A percentile compares a stretch with the other conserved stretches of the same genome.
These are phyloP conservation scores for Ogataea nakhonphanomensis DNA, from an alignment of 805 yeast genomes.

Conservation along the genomic window DNA sequence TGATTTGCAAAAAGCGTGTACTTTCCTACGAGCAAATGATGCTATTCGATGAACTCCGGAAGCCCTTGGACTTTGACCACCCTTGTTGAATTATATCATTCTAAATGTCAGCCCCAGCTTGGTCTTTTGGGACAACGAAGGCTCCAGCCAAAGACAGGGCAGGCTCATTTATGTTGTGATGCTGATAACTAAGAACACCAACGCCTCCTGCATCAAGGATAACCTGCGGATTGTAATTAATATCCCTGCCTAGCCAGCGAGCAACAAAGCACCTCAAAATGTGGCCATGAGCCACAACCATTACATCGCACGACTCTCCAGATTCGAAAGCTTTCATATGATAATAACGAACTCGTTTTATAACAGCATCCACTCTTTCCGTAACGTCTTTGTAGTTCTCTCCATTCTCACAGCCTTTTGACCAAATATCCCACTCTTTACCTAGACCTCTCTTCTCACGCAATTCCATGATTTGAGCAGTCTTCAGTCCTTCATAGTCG, in stretches of 20 bases:
- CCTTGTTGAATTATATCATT: neutral
- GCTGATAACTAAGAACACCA: constrained; percentile 89
- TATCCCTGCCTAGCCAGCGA: constrained; percentile 71
- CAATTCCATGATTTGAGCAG: constrained; percentile 60
- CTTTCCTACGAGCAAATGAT: constrained; percentile 54
- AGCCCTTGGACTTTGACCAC: constrained; percentile 1
- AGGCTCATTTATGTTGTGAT: constrained; percentile 79
- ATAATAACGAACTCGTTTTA: constrained; percentile 57
- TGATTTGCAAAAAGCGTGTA: constrained; percentile 10
- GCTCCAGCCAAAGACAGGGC: constrained; percentile 84
- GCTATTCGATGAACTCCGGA: constrained; percentile 43
- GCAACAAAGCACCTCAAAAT: constrained; percentile 86
- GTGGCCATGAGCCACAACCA: constrained; percentile 92
- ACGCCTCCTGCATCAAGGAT: constrained; percentile 93
- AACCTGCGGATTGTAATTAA: constrained; percentile 68
- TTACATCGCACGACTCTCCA: constrained; percentile 60
- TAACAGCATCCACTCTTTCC: constrained; percentile 66
- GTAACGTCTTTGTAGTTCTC: constrained; percentile 68
- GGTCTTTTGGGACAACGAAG: constrained; percentile 67
- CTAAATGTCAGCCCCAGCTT: constrained; percentile 37
- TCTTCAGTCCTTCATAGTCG: constrained; percentile 82
- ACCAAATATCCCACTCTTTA: constrained; percentile 74
- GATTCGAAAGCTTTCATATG: constrained; percentile 53
- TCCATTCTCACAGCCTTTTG: constrained; percentile 91
- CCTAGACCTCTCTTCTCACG: constrained; percentile 58